Percentiles rank a stretch among this genome's conserved stretches.
phyloP scores from a whole-genome alignment of 495 filamentous ascomycete genomes.

The Penicillium lividum region DNA sequence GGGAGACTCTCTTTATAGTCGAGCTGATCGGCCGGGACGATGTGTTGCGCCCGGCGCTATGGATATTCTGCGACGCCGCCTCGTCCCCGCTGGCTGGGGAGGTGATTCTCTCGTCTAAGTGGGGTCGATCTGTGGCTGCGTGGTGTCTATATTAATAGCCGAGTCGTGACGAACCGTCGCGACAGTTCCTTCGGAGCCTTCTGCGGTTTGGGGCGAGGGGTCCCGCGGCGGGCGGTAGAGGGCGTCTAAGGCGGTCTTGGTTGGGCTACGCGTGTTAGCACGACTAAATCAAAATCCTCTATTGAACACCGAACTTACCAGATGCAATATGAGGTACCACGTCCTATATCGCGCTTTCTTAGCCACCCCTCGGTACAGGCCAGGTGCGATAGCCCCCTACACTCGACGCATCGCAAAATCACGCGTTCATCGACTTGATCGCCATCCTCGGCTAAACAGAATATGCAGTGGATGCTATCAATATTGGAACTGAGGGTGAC shows the following conservation, averaged over 20 bases:
- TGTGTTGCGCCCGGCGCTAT: background rate
- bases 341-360: background rate
- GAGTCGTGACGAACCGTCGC: background rate
- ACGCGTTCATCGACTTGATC: background rate
- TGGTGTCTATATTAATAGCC: background rate
- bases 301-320: background rate
- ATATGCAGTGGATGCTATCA: background rate
- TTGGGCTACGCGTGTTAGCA: background rate
- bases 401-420: background rate
- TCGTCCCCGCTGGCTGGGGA: background rate
- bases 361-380: background rate
- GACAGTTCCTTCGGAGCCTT: background rate
- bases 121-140: background rate
- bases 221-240: background rate
- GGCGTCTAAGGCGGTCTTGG: background rate
- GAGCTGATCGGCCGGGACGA: background rate
- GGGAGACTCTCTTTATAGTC: background rate
- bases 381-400: background rate
- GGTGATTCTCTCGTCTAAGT: background rate
- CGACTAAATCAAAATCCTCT: background rate
- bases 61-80: background rate
- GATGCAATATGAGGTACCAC: background rate
- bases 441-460: background rate
- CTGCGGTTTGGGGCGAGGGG: background rate
- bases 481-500: background rate